phyloP scores from a whole-genome alignment of 805 yeast genomes.

The Zygosaccharomyces kombuchaensis region DNA sequence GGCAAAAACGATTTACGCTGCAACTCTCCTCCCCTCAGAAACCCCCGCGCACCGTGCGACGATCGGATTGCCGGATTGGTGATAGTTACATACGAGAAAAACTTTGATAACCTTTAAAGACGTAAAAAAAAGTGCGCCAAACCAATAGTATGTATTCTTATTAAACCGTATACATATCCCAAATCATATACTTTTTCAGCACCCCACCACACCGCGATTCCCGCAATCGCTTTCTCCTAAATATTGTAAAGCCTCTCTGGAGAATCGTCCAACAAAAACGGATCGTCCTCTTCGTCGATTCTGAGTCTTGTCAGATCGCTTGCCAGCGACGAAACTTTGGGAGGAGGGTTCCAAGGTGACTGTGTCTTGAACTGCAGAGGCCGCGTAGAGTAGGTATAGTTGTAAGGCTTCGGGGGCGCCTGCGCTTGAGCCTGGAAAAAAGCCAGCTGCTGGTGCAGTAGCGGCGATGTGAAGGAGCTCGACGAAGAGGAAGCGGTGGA shows the following conservation, averaged over 20 bases:
- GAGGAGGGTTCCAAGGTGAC: constrained; percentile 13
- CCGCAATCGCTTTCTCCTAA: background rate
- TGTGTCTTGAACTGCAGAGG: constrained; percentile 7
- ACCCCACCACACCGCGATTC: background rate
- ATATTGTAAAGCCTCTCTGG: constrained; percentile 3
- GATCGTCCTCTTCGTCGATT: constrained; percentile 18
- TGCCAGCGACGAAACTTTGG: constrained; percentile 9
- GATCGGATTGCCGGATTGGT: background rate
- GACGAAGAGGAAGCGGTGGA: constrained; percentile 14
- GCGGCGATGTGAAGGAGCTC: constrained; percentile 13
- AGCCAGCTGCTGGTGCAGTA: constrained; percentile 13
- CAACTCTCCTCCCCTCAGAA: background rate
- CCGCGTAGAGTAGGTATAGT: constrained; percentile 3
- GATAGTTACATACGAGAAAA: background rate
- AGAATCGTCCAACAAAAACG: constrained; percentile 15
- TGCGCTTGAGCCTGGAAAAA: constrained; percentile 7
- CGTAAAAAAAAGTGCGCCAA: background rate
- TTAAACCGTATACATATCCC: background rate
- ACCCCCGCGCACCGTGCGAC: background rate
- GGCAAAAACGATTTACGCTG: background rate
- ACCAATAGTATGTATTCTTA: background rate
- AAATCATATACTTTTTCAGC: background rate
- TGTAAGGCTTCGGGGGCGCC: constrained; percentile 3
- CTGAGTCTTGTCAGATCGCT: constrained; percentile 14
- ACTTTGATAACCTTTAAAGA: too few relatives aligned